Conservation (phyloP, 192 early-diverging fungal genomes). For the Podila clonocystis region DNA sequence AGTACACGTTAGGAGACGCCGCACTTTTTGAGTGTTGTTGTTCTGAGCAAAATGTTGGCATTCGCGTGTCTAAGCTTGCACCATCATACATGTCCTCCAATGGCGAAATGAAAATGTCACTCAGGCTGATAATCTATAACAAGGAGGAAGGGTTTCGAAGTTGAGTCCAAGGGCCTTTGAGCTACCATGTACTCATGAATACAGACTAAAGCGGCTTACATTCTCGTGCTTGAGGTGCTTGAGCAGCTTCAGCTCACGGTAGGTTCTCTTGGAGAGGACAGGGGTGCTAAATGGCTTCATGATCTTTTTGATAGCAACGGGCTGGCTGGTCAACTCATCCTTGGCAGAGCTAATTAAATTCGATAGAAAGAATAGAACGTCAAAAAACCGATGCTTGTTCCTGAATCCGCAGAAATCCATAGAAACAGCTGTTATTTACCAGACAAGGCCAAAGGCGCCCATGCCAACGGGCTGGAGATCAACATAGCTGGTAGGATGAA, state of each 20-base stretch:
- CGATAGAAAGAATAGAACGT: not conserved
- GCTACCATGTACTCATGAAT: not conserved
- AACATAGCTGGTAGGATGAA: conserved; percentile 71
- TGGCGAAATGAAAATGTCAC: conserved; percentile 94
- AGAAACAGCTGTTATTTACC: conserved; percentile 59
- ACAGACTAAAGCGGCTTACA: conserved; percentile 48
- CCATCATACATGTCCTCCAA: conserved; percentile 86
- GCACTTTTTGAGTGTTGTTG: not conserved
- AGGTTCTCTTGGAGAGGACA: conserved; percentile 94
- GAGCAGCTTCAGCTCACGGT: conserved; percentile 94
- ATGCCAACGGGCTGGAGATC: conserved; percentile 95
- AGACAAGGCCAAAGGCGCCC: conserved; percentile 98
- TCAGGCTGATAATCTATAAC: conserved; percentile 83
- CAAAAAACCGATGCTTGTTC: not conserved
- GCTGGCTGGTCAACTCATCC: conserved; percentile 83
- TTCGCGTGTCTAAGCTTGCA: not conserved
- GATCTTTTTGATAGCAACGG: conserved; percentile 97
- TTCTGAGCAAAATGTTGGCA: no score
- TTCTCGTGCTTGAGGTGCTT: conserved; percentile 96
- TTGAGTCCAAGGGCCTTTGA: not conserved
- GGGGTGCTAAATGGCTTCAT: conserved; percentile 93
- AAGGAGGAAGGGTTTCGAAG: conserved; percentile 3
- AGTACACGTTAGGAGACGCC: not conserved
- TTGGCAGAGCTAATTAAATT: conserved; percentile 80
- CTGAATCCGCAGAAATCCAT: not conserved